Conservation (phyloP, 192 early-diverging fungal genomes). For the Coemansia biformis region DNA sequence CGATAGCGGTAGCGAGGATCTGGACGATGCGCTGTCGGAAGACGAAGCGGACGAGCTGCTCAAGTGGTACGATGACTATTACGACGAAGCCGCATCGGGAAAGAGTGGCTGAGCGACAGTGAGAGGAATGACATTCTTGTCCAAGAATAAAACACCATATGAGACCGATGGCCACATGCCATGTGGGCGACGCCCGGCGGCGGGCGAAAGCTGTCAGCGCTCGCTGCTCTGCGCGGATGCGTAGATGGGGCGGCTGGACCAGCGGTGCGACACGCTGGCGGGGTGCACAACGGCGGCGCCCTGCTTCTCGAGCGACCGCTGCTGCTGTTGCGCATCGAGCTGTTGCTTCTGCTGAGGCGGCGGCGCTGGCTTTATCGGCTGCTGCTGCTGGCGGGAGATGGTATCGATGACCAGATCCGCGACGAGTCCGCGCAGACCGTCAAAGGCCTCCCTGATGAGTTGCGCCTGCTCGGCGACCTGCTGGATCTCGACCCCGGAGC, state of each 20-base stretch:
- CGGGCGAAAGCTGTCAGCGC: too few relatives aligned
- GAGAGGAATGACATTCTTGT: too few relatives aligned
- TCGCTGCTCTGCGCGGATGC: conserved; percentile 45
- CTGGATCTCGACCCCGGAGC: conserved; percentile 64
- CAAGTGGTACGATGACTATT: conserved; percentile 49
- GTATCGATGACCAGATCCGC: conserved; percentile 39
- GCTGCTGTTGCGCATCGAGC: conserved; percentile 3
- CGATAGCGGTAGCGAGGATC: conserved; percentile 1
- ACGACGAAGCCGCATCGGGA: background rate
- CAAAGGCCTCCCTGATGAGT: conserved; percentile 53
- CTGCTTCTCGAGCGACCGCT: conserved; percentile 11
- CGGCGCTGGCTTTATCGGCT: background rate
- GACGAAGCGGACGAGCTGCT: conserved; percentile 47
- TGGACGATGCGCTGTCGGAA: conserved; percentile 23
- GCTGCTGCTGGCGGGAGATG: conserved; percentile 19
- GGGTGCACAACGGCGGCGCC: conserved; percentile 23
- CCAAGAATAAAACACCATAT: too few relatives aligned
- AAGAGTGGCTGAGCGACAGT: too few relatives aligned
- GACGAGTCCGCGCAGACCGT: conserved; percentile 40
- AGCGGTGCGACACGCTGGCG: conserved; percentile 35
- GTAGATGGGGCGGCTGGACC: conserved; percentile 31
- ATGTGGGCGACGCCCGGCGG: too few relatives aligned
- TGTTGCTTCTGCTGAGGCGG: too few relatives aligned
- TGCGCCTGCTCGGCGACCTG: conserved; percentile 64
- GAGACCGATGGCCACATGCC: too few relatives aligned